Evolutionary conservation across 2,329 filamentous ascomycete genomes (phyloP).

Genomic region (Ophiostoma triangulosporum): DNA sequence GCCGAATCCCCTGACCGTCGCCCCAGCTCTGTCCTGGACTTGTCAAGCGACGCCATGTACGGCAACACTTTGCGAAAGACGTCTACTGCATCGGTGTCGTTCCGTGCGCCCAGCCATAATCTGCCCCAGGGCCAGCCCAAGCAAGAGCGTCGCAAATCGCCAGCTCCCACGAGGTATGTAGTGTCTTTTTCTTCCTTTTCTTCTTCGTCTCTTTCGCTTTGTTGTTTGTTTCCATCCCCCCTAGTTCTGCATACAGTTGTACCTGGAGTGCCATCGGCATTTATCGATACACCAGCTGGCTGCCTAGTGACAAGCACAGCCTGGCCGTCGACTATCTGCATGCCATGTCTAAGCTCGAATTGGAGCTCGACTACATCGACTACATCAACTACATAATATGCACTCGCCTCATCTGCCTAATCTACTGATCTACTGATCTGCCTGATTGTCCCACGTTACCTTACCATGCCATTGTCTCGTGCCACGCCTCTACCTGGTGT

Average conservation of each 20-base stretch:
- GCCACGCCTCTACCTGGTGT: neutral
- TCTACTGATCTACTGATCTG: too few species aligned
- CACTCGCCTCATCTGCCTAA: neutral
- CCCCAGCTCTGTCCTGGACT: constrained; percentile 18
- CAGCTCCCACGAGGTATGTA: constrained; percentile 33
- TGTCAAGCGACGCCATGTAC: constrained; percentile 20
- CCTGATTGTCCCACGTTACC: too few species aligned
- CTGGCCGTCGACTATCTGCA: too few species aligned
- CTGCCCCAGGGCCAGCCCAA: constrained; percentile 36
- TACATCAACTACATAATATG: too few species aligned
- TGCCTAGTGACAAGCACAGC: too few species aligned
- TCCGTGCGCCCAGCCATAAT: constrained; percentile 30
- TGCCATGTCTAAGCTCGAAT: too few species aligned
- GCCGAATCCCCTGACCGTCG: neutral
- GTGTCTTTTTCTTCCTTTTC: neutral
- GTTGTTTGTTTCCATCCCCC: neutral
- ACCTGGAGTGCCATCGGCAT: too few species aligned
- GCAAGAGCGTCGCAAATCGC: constrained; percentile 31
- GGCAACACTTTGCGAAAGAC: constrained; percentile 28
- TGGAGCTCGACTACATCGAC: too few species aligned
- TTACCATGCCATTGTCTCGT: too few species aligned
- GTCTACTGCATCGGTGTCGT: constrained; percentile 35
- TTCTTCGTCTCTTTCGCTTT: neutral
- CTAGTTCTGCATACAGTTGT: too few species aligned
- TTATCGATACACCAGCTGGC: too few species aligned